Conservation (phyloP, 2,329 filamentous ascomycete species). For the Sclerotinia nivalis region DNA sequence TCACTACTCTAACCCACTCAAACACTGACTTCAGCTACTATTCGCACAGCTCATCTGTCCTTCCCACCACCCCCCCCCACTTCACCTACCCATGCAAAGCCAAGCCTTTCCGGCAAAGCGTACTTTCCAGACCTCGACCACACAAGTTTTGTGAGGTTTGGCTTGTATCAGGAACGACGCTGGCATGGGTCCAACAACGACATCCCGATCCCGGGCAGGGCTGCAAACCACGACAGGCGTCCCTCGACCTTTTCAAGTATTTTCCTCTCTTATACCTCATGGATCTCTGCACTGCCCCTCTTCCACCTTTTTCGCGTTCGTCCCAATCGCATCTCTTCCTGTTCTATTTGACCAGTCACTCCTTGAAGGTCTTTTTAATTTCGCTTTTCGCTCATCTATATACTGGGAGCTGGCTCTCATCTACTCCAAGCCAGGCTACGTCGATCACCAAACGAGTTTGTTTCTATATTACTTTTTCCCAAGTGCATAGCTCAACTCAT, state of each 20-base stretch:
- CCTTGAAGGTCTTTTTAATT: constrained; percentile 50
- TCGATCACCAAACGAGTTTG: constrained; percentile 47
- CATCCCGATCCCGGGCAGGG: constrained; percentile 40
- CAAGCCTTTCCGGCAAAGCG: constrained; percentile 35
- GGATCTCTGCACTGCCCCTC: constrained; percentile 53
- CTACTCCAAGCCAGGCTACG: constrained; percentile 45
- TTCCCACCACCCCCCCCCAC: constrained; percentile 14
- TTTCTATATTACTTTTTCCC: constrained; percentile 39
- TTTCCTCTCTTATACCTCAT: constrained; percentile 54
- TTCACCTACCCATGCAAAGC: constrained; percentile 25
- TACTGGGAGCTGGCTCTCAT: constrained; percentile 59
- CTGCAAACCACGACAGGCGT: constrained; percentile 34
- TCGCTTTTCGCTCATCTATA: constrained; percentile 49
- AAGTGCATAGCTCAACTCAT: constrained; percentile 46
- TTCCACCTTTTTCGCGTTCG: constrained; percentile 46
- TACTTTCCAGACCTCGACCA: constrained; percentile 37
- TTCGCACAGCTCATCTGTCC: constrained; percentile 20
- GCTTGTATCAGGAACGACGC: constrained; percentile 40
- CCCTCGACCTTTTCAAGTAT: constrained; percentile 43
- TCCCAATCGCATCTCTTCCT: constrained; percentile 47
- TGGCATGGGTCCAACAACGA: constrained; percentile 37
- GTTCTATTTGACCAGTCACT: constrained; percentile 51
- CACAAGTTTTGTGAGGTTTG: constrained; percentile 39
- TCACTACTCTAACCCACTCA: constrained; percentile 7
- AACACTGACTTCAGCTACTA: constrained; percentile 20